A percentile compares a stretch with the other conserved stretches of the same genome.
Conservation (phyloP, 441 rosid species). For the Adansonia gregorii region DNA sequence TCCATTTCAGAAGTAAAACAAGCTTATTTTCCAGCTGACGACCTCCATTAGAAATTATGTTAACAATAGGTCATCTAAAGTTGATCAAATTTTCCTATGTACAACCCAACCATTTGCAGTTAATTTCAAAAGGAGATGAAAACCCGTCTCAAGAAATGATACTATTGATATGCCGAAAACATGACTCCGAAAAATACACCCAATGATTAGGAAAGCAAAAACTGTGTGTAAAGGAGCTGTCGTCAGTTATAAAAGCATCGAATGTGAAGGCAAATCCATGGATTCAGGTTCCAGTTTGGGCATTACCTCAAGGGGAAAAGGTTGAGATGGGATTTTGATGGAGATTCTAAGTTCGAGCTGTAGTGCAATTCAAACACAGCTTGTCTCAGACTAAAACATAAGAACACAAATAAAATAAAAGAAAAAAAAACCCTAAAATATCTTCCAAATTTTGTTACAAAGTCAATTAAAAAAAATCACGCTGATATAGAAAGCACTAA, state of each 20-base stretch:
- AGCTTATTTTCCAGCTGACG: background rate
- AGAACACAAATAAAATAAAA: background rate
- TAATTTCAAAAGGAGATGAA: background rate
- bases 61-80: background rate
- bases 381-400: background rate
- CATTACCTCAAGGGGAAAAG: background rate
- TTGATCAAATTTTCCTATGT: background rate
- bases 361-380: background rate
- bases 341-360: background rate
- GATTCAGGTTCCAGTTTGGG: background rate
- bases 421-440: slow-evolving; percentile 7
- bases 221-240: background rate
- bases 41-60: background rate
- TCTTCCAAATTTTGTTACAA: background rate
- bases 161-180: background rate
- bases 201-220: background rate
- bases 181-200: background rate
- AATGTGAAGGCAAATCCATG: background rate
- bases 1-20: background rate
- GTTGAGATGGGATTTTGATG: background rate
- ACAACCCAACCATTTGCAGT: background rate
- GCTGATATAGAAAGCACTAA: background rate
- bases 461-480: background rate
- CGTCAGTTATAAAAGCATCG: background rate
- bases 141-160: slow-evolving; percentile 3